phyloP scores from a whole-genome alignment of 148 eudicot genomes.

The Camellia granthamiana region DNA sequence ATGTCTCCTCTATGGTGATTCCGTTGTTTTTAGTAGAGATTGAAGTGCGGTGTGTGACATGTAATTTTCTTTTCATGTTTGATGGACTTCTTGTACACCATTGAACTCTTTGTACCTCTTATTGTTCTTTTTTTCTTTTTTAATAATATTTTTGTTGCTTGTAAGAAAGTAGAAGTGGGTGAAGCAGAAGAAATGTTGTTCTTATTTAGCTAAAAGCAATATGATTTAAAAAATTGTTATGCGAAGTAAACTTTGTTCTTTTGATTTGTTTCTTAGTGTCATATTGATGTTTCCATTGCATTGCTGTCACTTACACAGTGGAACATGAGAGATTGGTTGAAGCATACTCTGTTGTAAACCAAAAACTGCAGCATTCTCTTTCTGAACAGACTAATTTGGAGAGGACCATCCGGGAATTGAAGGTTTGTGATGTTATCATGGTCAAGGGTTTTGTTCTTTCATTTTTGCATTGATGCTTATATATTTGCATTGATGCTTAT shows the following conservation, averaged over 20 bases:
- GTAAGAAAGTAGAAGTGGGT: background rate
- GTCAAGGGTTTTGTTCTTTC: background rate
- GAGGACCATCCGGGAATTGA: slow-evolving; percentile 59
- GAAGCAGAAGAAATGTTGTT: background rate
- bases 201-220: background rate
- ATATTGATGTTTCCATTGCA: background rate
- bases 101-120: too few species aligned
- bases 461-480: background rate
- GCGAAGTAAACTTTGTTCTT: background rate
- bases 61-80: too few species aligned
- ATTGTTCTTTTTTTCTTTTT: too few species aligned
- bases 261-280: background rate
- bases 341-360: slow-evolving; percentile 65
- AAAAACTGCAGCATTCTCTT: slow-evolving; percentile 73
- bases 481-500: slow-evolving; percentile 1
- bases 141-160: too few species aligned
- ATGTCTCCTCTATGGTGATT: too few species aligned
- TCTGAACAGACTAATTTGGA: slow-evolving; percentile 58
- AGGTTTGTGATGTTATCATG: slow-evolving; percentile 31
- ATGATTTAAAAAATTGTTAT: background rate
- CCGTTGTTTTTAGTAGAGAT: too few species aligned
- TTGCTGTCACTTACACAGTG: slow-evolving; percentile 29
- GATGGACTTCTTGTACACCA: too few species aligned
- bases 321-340: slow-evolving; percentile 90
- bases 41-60: too few species aligned